Percentiles rank a stretch among this genome's conserved stretches.
phyloP scores from a whole-genome alignment of 2,329 filamentous ascomycete genomes.

The Beauveria medogensis region DNA sequence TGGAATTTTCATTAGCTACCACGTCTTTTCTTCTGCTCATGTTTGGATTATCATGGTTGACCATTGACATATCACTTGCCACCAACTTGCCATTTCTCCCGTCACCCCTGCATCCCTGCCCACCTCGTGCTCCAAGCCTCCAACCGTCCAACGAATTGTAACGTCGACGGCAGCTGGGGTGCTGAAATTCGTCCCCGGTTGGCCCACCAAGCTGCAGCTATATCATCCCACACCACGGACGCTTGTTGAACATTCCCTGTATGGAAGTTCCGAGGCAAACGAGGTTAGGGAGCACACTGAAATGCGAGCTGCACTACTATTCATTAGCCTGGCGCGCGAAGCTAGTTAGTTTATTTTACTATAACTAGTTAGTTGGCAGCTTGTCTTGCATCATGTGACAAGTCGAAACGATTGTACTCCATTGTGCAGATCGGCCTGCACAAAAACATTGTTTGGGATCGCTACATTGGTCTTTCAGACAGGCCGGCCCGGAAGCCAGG shows the following conservation, averaged over 20 bases:
- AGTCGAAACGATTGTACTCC: too few species aligned
- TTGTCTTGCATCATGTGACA: too few species aligned
- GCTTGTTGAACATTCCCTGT: not conserved
- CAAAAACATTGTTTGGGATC: too few species aligned
- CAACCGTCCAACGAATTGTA: not conserved
- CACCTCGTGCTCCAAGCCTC: not conserved
- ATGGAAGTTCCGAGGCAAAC: too few species aligned
- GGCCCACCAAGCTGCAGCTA: not conserved
- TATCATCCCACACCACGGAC: not conserved
- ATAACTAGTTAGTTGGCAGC: too few species aligned
- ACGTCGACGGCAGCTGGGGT: not conserved
- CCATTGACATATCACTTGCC: not conserved
- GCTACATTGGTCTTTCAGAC: too few species aligned
- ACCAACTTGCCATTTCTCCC: not conserved
- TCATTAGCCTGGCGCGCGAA: not conserved
- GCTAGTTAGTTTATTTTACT: too few species aligned
- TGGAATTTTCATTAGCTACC: not conserved
- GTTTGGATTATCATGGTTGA: not conserved
- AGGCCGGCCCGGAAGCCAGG: too few species aligned
- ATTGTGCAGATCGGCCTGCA: too few species aligned
- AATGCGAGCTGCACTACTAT: too few species aligned
- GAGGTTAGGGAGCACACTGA: too few species aligned
- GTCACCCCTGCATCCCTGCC: not conserved
- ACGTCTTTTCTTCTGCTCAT: not conserved
- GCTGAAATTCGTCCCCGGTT: not conserved